Conservation (phyloP, 371 early-diverging fungal genomes). For the Apophysomyces elegans region DNA sequence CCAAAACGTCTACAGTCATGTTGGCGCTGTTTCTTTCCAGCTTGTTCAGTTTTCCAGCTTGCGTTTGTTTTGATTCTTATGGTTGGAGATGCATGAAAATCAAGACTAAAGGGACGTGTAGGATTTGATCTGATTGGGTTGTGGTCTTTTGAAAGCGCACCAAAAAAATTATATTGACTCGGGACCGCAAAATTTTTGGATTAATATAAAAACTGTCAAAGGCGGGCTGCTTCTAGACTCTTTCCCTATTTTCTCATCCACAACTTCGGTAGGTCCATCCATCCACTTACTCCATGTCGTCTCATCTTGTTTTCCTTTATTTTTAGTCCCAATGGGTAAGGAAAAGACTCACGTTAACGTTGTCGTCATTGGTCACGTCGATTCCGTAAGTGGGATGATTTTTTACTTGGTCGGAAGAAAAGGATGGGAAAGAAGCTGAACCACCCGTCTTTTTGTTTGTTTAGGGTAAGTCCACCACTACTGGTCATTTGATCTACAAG, state of each 20-base stretch:
- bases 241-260: constrained; percentile 8
- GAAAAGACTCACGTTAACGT: constrained; percentile 93
- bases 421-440: constrained; percentile 1
- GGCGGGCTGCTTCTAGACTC: neutral
- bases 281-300: neutral
- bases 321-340: constrained; percentile 72
- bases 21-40: no score
- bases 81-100: no score
- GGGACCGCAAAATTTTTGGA: constrained; percentile 4
- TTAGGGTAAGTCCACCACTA: constrained; percentile 62
- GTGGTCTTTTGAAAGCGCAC: neutral
- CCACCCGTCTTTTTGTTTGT: neutral
- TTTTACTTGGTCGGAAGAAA: neutral
- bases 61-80: no score
- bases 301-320: neutral
- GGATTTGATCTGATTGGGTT: no score
- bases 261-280: constrained; percentile 12
- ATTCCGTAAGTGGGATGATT: constrained; percentile 31
- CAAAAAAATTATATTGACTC: constrained; percentile 1
- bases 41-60: no score
- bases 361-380: constrained; percentile 85
- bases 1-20: no score
- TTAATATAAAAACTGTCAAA: constrained; percentile 4
- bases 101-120: no score
- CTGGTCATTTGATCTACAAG: constrained; percentile 98